phyloP scores from a whole-genome alignment of 2,329 filamentous ascomycete species.

The Didymosphaeria variabile region DNA sequence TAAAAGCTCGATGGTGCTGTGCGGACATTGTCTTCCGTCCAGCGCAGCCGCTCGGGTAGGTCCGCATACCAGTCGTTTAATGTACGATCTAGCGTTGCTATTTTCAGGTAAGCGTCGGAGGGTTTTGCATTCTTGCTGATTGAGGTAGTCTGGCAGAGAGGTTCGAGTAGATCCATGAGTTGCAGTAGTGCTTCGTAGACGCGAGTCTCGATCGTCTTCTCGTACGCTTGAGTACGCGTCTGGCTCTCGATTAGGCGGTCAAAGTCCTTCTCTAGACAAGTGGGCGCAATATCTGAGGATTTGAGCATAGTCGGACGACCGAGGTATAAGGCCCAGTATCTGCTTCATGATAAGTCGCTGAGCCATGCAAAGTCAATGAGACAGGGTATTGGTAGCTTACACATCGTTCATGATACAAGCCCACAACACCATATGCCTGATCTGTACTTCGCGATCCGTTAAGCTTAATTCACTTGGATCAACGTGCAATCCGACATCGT shows the following conservation, averaged over 20 bases:
- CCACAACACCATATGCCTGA: constrained; percentile 58
- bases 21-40: constrained; percentile 30
- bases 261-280: constrained; percentile 55
- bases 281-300: constrained; percentile 57
- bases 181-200: constrained; percentile 60
- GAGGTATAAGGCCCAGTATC: constrained; percentile 59
- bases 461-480: constrained; percentile 52
- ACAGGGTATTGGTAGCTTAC: constrained; percentile 1
- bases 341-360: not conserved
- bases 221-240: constrained; percentile 19
- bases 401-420: constrained; percentile 47
- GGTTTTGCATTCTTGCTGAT: constrained; percentile 52
- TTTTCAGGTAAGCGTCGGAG: constrained; percentile 55
- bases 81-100: constrained; percentile 59
- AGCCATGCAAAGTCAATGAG: not conserved
- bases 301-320: constrained; percentile 62
- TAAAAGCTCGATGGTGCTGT: constrained; percentile 52
- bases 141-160: constrained; percentile 47
- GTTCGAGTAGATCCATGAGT: constrained; percentile 57
- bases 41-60: constrained; percentile 53
- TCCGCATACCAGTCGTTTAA: constrained; percentile 61
- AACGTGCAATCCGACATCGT: constrained; percentile 50
- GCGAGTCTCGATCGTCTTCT: constrained; percentile 39
- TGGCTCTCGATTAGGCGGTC: constrained; percentile 42
- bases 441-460: constrained; percentile 55